A percentile compares a stretch with the other conserved stretches of the same genome.
phyloP scores from a whole-genome alignment of 305 asterid species.

The Fraxinus xanthoxyloides region DNA sequence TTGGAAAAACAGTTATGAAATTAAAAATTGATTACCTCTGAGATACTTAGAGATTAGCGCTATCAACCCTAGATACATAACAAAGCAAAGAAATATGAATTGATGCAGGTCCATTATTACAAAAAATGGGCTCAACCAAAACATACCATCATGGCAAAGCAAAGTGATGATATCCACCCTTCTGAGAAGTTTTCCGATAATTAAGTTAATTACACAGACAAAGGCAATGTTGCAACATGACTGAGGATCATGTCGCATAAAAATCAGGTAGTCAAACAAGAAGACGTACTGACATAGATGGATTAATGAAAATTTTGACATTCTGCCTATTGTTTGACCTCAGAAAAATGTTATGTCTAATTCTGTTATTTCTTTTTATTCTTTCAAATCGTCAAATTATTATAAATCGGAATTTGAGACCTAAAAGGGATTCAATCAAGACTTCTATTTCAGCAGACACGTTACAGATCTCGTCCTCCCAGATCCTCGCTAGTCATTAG shows the following conservation, averaged over 20 bases:
- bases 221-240: too few relatives aligned
- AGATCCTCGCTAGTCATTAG: neutral
- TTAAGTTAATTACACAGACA: neutral
- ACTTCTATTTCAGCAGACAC: neutral
- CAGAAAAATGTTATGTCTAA: neutral
- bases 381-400: neutral
- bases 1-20: neutral
- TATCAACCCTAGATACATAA: neutral
- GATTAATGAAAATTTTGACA: neutral
- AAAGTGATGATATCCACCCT: neutral
- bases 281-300: neutral
- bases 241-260: neutral
- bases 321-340: neutral
- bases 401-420: neutral
- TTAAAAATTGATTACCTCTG: neutral
- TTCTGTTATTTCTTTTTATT: neutral
- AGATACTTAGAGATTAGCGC: neutral
- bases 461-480: neutral
- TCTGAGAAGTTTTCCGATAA: constrained; percentile 1
- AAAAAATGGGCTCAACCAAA: neutral
- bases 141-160: neutral
- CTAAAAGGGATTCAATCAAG: neutral
- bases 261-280: neutral
- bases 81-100: neutral
- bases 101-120: neutral